Percentiles rank a stretch among this genome's conserved stretches.
phyloP scores from a whole-genome alignment of 1,139 yeast genomes.

The Suzukiozyma palmioleophila region DNA sequence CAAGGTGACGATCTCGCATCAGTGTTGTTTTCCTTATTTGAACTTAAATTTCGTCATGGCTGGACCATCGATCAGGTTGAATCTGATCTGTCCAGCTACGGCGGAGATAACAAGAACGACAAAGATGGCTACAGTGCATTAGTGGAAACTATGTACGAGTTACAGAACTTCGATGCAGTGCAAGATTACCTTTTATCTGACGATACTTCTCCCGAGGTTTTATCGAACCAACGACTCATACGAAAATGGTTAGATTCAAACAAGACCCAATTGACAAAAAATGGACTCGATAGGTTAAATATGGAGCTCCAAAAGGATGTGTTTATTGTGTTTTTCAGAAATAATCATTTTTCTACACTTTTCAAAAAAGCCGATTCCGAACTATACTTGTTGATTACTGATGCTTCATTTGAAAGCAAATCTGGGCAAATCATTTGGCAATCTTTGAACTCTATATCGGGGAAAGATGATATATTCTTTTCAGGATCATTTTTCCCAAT shows the following conservation, averaged over 20 bases:
- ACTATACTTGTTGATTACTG: slow-evolving; percentile 66
- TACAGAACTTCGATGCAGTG: slow-evolving; percentile 41
- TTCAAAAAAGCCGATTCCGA: slow-evolving; percentile 47
- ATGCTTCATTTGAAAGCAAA: slow-evolving; percentile 51
- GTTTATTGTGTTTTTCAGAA: slow-evolving; percentile 69
- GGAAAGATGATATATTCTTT: slow-evolving; percentile 63
- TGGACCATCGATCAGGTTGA: slow-evolving; percentile 38
- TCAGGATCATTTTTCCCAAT: slow-evolving; percentile 54
- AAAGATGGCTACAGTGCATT: slow-evolving; percentile 13
- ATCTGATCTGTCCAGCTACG: neutral
- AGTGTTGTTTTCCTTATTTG: slow-evolving; percentile 36
- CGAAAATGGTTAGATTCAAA: slow-evolving; percentile 46
- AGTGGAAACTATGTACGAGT: slow-evolving; percentile 19
- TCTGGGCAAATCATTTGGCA: slow-evolving; percentile 68
- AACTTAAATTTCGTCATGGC: slow-evolving; percentile 45
- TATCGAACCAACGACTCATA: slow-evolving; percentile 16
- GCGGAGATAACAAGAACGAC: slow-evolving; percentile 3
- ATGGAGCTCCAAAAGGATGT: slow-evolving; percentile 34
- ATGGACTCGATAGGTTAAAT: slow-evolving; percentile 51
- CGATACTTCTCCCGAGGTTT: slow-evolving; percentile 9
- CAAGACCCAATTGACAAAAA: slow-evolving; percentile 65
- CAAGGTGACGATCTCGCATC: slow-evolving; percentile 35
- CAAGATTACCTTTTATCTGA: slow-evolving; percentile 35
- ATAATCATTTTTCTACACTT: slow-evolving; percentile 78
- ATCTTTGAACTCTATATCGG: slow-evolving; percentile 59